Evolutionary conservation across 192 early-diverging fungal genomes (phyloP).

Genomic region (Dissophora ornata): DNA sequence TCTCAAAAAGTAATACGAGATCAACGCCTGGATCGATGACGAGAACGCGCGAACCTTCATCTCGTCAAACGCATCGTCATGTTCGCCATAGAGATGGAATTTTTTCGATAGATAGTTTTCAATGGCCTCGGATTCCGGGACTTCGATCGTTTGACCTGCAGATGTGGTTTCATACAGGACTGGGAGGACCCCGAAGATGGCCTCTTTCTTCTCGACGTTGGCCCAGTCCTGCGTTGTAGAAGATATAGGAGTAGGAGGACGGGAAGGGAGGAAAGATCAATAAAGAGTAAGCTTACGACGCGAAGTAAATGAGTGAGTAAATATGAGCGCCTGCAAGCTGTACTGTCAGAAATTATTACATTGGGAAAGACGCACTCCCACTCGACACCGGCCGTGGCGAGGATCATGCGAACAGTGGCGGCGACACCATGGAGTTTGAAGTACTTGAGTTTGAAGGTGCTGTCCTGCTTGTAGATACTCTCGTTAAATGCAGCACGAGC

Average conservation of each 20-base stretch:
- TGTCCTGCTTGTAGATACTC: constrained; percentile 51
- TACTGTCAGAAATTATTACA: too few species aligned
- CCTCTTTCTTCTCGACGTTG: constrained; percentile 22
- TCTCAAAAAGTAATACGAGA: constrained; percentile 17
- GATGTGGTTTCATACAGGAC: constrained; percentile 32
- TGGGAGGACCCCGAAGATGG: constrained; percentile 28
- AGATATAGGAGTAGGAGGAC: too few species aligned
- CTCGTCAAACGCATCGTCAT: constrained; percentile 39
- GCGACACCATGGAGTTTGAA: constrained; percentile 26
- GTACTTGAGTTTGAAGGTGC: constrained; percentile 31
- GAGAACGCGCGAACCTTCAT: constrained; percentile 27
- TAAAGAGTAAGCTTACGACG: too few species aligned
- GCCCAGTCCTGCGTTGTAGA: constrained; percentile 37
- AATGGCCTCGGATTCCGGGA: constrained; percentile 32
- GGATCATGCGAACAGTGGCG: constrained; percentile 11
- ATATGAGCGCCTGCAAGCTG: too few species aligned
- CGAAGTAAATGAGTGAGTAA: too few species aligned
- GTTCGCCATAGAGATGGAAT: constrained; percentile 13
- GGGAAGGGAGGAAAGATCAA: too few species aligned
- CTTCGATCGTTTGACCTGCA: constrained; percentile 12
- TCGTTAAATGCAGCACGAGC: constrained; percentile 26
- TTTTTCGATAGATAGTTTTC: constrained; percentile 28
- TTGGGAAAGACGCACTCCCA: constrained; percentile 37
- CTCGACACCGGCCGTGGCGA: constrained; percentile 25
- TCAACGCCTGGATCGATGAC: constrained; percentile 4